Evolutionary conservation across 257 asterid species (phyloP), one percentile per base, ranked within the genome.

Genomic region (Cynanchum wilfordii): DNA sequence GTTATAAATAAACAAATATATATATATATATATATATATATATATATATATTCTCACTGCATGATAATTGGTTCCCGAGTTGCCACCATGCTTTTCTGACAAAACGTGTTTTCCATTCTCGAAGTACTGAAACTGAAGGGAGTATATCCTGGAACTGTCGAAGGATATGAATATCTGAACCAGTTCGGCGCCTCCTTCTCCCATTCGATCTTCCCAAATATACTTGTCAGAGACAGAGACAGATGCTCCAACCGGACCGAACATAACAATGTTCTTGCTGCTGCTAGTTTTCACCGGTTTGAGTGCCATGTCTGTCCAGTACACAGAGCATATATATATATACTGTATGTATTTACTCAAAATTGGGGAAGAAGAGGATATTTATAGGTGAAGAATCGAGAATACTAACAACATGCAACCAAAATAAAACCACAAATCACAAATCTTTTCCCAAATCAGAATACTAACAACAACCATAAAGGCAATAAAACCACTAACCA

Each of bases 41-140:
- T 69, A 4, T 45, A 10, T 13, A 80, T 33, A 33, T 33, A 33
- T 33, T 2, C 79, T 78, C 60, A 75, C 81, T 70, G 76, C 84
- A 16, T 78, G 70, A 72, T 77, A 86, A 5, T 75, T 72, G 77
- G 30, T 51, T 2, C 83, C 86, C 25, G 38, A 33, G 40, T 20
- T 59, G 9, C 0, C 8, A 8, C 88, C 88, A 54, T 60, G 73
- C 5, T 20, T 24, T 2, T 79, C 75, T 3, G 91, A 84, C 55
- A 81, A 2, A 52, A 73, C 75, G 33, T 79, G 29, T 42, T 25
- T 44, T 66, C 79, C 86, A 76, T 78, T 80, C 58, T 79, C 83
- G 17, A 58, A 72, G 66, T 81, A 83, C 58, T 80, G 77, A 63
- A 85, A 87, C 50, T 85, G 89, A 42, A 76, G 66, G n/a, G 76